phyloP scores from a whole-genome alignment of 305 asterid genomes.

The Plantago coronopus region DNA sequence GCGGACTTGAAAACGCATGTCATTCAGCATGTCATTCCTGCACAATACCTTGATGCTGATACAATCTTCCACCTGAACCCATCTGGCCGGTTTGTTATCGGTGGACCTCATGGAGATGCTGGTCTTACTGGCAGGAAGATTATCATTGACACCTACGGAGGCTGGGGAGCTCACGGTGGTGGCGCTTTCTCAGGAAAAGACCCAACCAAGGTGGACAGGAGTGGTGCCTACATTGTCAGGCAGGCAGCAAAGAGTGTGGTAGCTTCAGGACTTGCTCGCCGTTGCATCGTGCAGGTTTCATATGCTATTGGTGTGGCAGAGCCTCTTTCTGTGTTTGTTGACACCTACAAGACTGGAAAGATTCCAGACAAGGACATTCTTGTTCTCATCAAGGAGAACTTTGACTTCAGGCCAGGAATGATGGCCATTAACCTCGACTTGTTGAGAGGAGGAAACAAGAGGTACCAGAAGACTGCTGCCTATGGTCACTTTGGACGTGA shows the following conservation, averaged over 20 bases:
- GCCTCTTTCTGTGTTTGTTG: constrained; percentile 81
- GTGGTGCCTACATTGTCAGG: constrained; percentile 83
- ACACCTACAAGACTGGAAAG: constrained; percentile 74
- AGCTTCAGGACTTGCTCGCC: constrained; percentile 80
- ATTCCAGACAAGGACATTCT: constrained; percentile 78
- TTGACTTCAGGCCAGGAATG: constrained; percentile 95
- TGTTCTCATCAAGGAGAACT: constrained; percentile 68
- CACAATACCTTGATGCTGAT: constrained; percentile 68
- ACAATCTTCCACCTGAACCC: constrained; percentile 93
- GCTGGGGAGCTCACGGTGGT: constrained; percentile 91
- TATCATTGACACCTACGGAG: constrained; percentile 80
- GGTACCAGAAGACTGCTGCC: constrained; percentile 94
- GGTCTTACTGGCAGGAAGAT: constrained; percentile 86
- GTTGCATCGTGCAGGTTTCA: constrained; percentile 85
- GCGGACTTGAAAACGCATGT: constrained; percentile 72
- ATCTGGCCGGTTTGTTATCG: constrained; percentile 82
- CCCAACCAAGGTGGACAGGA: constrained; percentile 86
- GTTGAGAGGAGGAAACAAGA: constrained; percentile 72
- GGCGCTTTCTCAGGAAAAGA: constrained; percentile 87
- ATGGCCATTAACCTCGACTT: constrained; percentile 81
- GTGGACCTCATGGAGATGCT: constrained; percentile 94
- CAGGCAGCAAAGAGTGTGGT: constrained; percentile 96
- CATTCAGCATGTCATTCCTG: constrained; percentile 76
- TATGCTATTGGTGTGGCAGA: constrained; percentile 91
- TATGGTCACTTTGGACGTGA: constrained; percentile 90